Base-by-base conservation (phyloP, 768 basidiomycete genomes). In the Lentinula boryana region DNA sequence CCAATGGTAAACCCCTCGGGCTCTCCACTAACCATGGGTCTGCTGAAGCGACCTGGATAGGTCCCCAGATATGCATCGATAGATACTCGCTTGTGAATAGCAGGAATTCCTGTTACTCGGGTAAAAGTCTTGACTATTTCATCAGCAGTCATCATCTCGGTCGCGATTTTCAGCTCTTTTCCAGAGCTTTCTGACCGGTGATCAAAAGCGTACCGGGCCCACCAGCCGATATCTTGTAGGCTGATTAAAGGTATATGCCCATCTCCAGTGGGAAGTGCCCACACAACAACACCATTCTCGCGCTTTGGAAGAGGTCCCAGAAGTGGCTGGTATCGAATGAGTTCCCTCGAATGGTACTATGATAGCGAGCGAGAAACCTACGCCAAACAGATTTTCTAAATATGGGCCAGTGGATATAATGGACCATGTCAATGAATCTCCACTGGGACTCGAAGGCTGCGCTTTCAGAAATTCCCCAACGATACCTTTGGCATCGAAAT, bases 401-500 rank as follows among this genome's bases (percentile, higher is more conserved):
- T 78, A 78, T 6, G 75, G 74, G 1, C 76, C 74, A 1, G 76
- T 71, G 3, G 74, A 72, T 60, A 78, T 66, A n/a, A 71, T 63
- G 27, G 69, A 72, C 75, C 75, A 78, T 16, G 69, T 69, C 33
- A 77, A 64, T 21, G 66, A 68, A 8, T 65, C 60, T 27, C 71
- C 70, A 44, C 67, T 70, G 12, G 69, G 65, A 27, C 63, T 69
- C 5, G 74, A 73, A 6, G 72, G 67, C 62, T 78, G 78, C 5
- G 65, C 63, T 58, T 72, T 67, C 51, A 79, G 66, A 56, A 69
- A 78, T 38, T 78, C 78, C 3, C 68, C 69, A 3, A 79, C 74
- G 18, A 75, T 71, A 1, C 75, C 78, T 65, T 79, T 79, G 1
- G 68, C 76, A 59, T 78, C 75, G 64, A 75, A 71, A 62, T 80